Percentiles rank a stretch among this genome's conserved stretches.
phyloP scores from a whole-genome alignment of 1,284 basidiomycete species.

The Ceratobasidium sp. region DNA sequence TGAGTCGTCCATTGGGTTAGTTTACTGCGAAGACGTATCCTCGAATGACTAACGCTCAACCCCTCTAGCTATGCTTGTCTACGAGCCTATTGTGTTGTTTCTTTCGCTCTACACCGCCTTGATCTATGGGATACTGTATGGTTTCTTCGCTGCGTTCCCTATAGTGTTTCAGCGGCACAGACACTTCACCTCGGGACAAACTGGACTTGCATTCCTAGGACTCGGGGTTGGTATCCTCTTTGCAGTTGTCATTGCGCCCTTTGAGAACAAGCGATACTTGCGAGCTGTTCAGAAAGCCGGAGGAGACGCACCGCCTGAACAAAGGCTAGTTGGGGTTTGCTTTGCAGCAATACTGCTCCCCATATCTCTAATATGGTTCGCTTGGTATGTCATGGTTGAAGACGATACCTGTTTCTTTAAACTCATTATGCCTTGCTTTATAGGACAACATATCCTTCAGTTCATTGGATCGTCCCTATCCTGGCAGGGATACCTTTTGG shows the following conservation, averaged over 20 bases:
- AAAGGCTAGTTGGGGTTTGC: conserved; percentile 69
- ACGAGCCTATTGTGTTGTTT: conserved; percentile 74
- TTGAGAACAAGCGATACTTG: conserved; percentile 68
- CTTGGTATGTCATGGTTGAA: conserved; percentile 53
- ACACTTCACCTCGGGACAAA: conserved; percentile 67
- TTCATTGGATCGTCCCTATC: conserved; percentile 72
- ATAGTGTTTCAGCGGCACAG: conserved; percentile 71
- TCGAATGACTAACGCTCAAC: too few species aligned
- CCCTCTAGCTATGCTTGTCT: conserved; percentile 65
- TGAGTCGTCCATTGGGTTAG: conserved; percentile 70
- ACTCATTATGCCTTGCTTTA: conserved; percentile 48
- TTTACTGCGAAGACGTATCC: conserved; percentile 27
- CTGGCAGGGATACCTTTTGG: conserved; percentile 73
- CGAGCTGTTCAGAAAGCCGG: conserved; percentile 62
- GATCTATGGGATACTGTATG: conserved; percentile 69
- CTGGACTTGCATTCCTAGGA: conserved; percentile 72
- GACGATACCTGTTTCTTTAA: conserved; percentile 30
- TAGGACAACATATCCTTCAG: conserved; percentile 66
- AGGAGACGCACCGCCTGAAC: conserved; percentile 69
- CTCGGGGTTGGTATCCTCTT: conserved; percentile 68
- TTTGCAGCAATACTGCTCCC: conserved; percentile 66
- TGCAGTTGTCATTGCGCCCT: conserved; percentile 64
- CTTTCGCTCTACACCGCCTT: conserved; percentile 75
- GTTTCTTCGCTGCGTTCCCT: conserved; percentile 68
- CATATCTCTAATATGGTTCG: conserved; percentile 72